Percentiles rank a stretch among this genome's conserved stretches.
These are phyloP conservation scores for Hypholoma fasciculare DNA, from an alignment of 768 basidiomycete species.

Conservation along the genomic window DNA sequence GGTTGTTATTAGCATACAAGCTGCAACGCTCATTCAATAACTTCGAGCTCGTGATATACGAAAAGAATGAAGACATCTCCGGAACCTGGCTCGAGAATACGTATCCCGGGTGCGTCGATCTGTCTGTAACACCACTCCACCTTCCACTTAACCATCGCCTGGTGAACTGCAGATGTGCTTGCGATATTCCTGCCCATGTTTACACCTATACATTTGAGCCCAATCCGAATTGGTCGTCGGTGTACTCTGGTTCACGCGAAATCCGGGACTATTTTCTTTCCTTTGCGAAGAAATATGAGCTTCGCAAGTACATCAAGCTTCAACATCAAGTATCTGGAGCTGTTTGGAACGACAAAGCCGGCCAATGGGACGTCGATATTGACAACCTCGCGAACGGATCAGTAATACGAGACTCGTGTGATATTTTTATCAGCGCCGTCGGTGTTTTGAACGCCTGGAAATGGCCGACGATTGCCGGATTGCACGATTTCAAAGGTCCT, in stretches of 20 bases:
- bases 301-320: conserved; percentile 29
- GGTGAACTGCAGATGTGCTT: conserved; percentile 23
- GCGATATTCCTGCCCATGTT: conserved; percentile 29
- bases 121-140: neutral
- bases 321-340: conserved; percentile 26
- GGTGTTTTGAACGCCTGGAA: conserved; percentile 39
- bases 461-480: conserved; percentile 29
- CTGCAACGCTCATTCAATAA: conserved; percentile 34
- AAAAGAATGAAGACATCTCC: conserved; percentile 29
- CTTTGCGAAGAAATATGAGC: conserved; percentile 28
- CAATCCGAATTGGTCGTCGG: conserved; percentile 27
- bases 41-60: conserved; percentile 31
- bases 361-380: conserved; percentile 28
- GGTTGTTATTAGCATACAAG: conserved; percentile 32
- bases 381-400: conserved; percentile 17
- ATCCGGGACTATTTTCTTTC: conserved; percentile 25
- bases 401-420: conserved; percentile 20
- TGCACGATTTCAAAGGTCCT: conserved; percentile 15
- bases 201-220: conserved; percentile 31
- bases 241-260: conserved; percentile 29
- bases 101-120: conserved; percentile 29
- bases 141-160: neutral
- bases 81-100: conserved; percentile 37
- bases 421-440: conserved; percentile 32
- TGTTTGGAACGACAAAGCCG: conserved; percentile 24